A percentile compares a stretch with the other conserved stretches of the same genome.
These are phyloP conservation scores for Xylaria curta DNA, from an alignment of 495 filamentous ascomycete species.

Conservation along the genomic window DNA sequence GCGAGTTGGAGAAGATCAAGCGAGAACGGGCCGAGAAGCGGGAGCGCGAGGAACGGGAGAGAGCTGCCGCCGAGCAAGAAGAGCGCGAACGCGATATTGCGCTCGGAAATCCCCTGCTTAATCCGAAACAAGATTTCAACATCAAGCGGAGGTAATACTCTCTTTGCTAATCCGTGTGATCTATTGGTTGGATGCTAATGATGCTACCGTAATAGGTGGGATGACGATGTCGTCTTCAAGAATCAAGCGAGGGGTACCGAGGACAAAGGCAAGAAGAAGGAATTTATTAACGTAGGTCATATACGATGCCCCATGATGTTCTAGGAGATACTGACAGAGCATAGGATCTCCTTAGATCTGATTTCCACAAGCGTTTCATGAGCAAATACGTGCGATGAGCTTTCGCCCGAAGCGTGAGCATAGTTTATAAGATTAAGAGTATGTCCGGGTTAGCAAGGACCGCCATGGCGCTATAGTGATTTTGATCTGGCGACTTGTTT, in stretches of 20 bases:
- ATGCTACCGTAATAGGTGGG: constrained; percentile 70
- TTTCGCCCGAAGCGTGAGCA: constrained; percentile 20
- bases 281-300: constrained; percentile 87
- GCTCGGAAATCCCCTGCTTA: constrained; percentile 88
- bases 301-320: not conserved
- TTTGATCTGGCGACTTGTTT: not conserved
- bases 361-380: constrained; percentile 99
- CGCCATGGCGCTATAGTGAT: not conserved
- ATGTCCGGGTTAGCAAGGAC: not conserved
- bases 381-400: constrained; percentile 63
- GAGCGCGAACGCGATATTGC: constrained; percentile 88
- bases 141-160: constrained; percentile 65
- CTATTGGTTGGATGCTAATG: constrained; percentile 42
- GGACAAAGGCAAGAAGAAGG: constrained; percentile 85
- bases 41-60: constrained; percentile 84
- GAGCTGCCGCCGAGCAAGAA: constrained; percentile 77
- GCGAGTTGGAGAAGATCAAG: constrained; percentile 95
- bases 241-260: constrained; percentile 97
- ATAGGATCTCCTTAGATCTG: constrained; percentile 89
- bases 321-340: constrained; percentile 30
- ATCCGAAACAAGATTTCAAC: constrained; percentile 71
- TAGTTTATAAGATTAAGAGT: not conserved
- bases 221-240: constrained; percentile 99
- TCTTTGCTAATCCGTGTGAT: not conserved
- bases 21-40: constrained; percentile 84